Evolutionary conservation across 2,329 filamentous ascomycete species (phyloP), one percentile per base, ranked within the genome.

Genomic region (Onygenales sp.): DNA sequence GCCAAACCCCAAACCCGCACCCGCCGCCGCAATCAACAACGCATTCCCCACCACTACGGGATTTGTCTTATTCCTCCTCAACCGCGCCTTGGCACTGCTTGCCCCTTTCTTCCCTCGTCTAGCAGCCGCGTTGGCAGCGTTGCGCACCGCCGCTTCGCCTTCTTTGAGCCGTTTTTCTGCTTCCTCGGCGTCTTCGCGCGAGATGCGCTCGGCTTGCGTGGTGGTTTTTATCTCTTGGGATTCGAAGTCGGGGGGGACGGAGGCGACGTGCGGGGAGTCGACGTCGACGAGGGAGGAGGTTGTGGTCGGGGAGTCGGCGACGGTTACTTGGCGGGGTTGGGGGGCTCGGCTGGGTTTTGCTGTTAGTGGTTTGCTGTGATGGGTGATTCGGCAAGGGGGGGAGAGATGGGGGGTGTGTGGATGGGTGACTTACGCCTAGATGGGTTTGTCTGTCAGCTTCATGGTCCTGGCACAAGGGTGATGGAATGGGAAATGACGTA

Each of bases 31-130:
- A 52, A 72, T 61, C 9, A 76, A 55, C 21, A 75, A 50, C 11
- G 72, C 73, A 57, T 77, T 77, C 27, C 65, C 72, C 50, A 77
- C 55, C 50, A 72, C 70, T 7, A 77, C 74, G 1, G 75, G 75
- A 59, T 77, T 77, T 52, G 66, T 65, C 44, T 65, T 65, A 62
- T 76, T 76, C 42, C 64, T 64, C 50, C 61, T 59, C 48, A 75
- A 55, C 21, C 66, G 64, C 17, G 27, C 27, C 43, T 38, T 43
- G 41, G 13, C 43, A 44, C 2, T 10, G 21, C 43, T n/a, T 8
- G 4, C 43, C 11, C 43, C 17, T 5, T 27, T 27, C 21, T 27
- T 27, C 21, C 21, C 21, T 1, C 21, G 21, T 5, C 21, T 27
- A n/a, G 14, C 41, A 17, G 41, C 41, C 11, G 10, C 32, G 35